Evolutionary conservation across 768 basidiomycete species (phyloP), one percentile per base, ranked within the genome.

Genomic region (Rhodotorula graminis): DNA sequence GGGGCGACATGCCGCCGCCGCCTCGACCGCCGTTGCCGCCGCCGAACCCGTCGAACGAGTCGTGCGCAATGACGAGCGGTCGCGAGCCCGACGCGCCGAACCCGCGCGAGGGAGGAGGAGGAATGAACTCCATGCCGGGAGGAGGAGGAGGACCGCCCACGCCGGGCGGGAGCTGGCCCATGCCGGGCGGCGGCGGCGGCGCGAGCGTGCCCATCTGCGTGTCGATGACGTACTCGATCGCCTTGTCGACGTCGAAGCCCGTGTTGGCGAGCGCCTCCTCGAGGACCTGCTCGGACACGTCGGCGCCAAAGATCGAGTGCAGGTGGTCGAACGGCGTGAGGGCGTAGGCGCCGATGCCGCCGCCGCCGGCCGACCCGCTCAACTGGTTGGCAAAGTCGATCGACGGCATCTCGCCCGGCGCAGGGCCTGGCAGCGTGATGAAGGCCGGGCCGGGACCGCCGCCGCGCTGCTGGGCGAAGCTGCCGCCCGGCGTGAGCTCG

Each of bases 311-410:
- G 52, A 99, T 91, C 56, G 91, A 93, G 79, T 87, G 88, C 29
- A 99, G 88, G 56, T 97, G 93, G 77, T 99, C 96, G 77, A 99
- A 90, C 1, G 96, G 96, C 2, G 95, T 95, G 92, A 99, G 95
- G 14, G 71, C 53, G 69, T 79, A 79, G 31, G 75, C 73, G 27
- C 75, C 75, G 67, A 71, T 70, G 15, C 67, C 69, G 58, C 66
- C 69, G 1, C 71, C 25, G 2, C 71, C 71, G 7, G 66, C 29
- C 7, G 65, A 53, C 0, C 75, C 75, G 14, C 16, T 21, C 23
- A 70, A 62, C 68, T 69, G 65, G 64, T 75, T 75, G 15, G 74
- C 74, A 50, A 71, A 75, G 47, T 75, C 74, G 67, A 75, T 75
- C 42, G 66, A 69, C 19, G 70, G 67, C 70, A 69, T 69, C 60